Base-by-base conservation (phyloP, 805 yeast species). In the Candida broadrunensis region DNA sequence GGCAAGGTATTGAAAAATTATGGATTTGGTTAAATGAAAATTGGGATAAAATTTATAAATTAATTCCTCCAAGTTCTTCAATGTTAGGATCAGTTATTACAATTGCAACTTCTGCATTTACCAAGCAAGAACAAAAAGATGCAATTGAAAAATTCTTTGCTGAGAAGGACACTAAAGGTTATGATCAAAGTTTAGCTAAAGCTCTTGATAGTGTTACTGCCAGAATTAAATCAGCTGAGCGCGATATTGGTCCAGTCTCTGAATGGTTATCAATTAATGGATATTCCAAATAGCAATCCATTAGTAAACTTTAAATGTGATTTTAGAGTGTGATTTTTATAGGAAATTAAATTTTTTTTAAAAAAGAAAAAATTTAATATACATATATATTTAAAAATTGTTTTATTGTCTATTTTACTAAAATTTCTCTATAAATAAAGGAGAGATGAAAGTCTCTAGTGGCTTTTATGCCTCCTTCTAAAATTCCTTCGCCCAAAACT, bases 1-100 rank as follows among this genome's bases (percentile, higher is more conserved):
- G 66, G 39, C 71, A 67, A 33, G 95, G 96, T 67, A 70, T 84
- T 43, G 78, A 78, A 49, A 75, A 79, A 11, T 65, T 83, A 49
- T 90, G 90, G 88, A 41, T 55, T 14, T 91, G 96, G 96, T 56
- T 80, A 51, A 73, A 75, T 52, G 54, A 44, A 12, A 82, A 90
- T 63, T 91, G 95, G 91, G 88, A 80, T 42, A 74, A 69, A 34
- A 57, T 91, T 45, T 65, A 66, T 51, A 73, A 78, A 59, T 69
- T 75, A 54, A 75, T 88, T 58, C 96, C 97, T 38, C 88, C 95
- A 13, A 84, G 88, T 11, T 74, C 84, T 48, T 74, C 88, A 18
- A 80, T 89, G 87, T 72, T 91, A 52, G 85, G 91, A 16, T 71
- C 83, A 15, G 81, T 93, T 43, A 85, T 91, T 30, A 70, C 73